Base-by-base conservation (phyloP, 2,329 filamentous ascomycete species). In the Lachnellula occidentalis region DNA sequence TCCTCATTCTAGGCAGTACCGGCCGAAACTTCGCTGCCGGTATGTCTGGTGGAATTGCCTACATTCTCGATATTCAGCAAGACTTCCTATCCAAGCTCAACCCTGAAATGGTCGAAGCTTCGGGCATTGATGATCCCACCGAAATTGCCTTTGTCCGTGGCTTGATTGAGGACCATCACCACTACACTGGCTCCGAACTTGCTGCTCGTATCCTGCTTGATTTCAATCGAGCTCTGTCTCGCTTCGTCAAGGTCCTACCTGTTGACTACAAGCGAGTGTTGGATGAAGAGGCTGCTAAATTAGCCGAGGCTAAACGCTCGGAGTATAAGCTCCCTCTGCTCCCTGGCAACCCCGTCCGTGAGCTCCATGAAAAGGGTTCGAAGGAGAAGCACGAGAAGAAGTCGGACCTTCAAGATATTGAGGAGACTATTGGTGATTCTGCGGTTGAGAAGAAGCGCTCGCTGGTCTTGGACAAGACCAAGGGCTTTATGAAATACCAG, bases 1-100 rank as follows among this genome's bases (percentile, higher is more conserved):
- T 96, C 49, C 77, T 97, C 61, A 81, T 95, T 67, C 81, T 97
- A 47, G 92, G 92, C 55, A 84, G 82, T 66, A 96, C 91, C 69
- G 92, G 92, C 45, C 92, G 92, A 65, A 97, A 97, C 79, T 97
- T 97, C 69, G 92, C 92, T 65, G 92, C 92, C 58, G 92, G 92
- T 79, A 97, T 97, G 92, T 96, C 92, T 67, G 92, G 92, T 69
- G 92, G 92, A 78, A 96, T 97, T 67, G 92, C 92, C 17, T 97
- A 96, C 67, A 84, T 96, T 51, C 82, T 97, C 31, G 92, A 97
- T 68, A 87, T 94, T 68, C 82, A 92, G 70, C 82, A 87, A 61
- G 90, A 96, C 74, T 96, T 96, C 76, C 78, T 88, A 71, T 84
- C 86, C 65, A 96, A 96, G 81, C 87, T 96, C 74, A 97, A 97